Percentiles rank a stretch among this genome's conserved stretches.
Evolutionary conservation across 108 stramenopile species (phyloP).

Genomic region (Fistulifera solaris): DNA sequence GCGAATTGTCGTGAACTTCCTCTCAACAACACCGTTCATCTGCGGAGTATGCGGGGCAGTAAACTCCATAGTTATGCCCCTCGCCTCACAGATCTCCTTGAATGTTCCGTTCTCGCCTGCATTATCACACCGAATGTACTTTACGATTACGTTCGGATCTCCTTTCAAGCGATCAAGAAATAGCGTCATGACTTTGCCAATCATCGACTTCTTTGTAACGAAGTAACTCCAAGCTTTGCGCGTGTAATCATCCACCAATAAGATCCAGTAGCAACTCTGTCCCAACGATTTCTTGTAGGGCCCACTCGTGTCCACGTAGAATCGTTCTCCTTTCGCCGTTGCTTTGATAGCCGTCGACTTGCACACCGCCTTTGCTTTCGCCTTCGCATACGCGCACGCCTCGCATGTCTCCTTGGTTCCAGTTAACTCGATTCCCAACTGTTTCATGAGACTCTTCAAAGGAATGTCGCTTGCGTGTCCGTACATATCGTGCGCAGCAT

Average conservation of each 20-base stretch:
- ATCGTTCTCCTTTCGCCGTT: constrained; percentile 5
- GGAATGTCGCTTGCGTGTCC: background rate
- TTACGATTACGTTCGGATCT: background rate
- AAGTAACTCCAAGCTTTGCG: constrained; percentile 1
- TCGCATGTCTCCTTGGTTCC: constrained; percentile 2
- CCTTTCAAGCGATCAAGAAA: background rate
- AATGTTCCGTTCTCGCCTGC: constrained; percentile 5
- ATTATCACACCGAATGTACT: constrained; percentile 4
- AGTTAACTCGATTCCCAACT: background rate
- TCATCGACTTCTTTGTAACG: background rate
- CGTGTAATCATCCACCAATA: constrained; percentile 9
- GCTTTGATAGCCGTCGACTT: background rate
- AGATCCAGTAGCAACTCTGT: background rate
- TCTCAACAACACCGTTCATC: constrained; percentile 1
- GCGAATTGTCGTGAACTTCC: background rate
- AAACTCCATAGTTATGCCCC: constrained; percentile 4
- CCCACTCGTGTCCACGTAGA: background rate
- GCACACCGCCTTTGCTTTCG: background rate
- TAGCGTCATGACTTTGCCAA: background rate
- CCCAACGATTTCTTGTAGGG: background rate
- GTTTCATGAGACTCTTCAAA: background rate
- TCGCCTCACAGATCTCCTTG: background rate
- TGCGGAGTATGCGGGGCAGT: constrained; percentile 5
- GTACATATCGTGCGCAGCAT: background rate
- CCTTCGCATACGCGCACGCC: constrained; percentile 6